phyloP scores from a whole-genome alignment of 768 basidiomycete genomes.

The Boletus rubropictus region DNA sequence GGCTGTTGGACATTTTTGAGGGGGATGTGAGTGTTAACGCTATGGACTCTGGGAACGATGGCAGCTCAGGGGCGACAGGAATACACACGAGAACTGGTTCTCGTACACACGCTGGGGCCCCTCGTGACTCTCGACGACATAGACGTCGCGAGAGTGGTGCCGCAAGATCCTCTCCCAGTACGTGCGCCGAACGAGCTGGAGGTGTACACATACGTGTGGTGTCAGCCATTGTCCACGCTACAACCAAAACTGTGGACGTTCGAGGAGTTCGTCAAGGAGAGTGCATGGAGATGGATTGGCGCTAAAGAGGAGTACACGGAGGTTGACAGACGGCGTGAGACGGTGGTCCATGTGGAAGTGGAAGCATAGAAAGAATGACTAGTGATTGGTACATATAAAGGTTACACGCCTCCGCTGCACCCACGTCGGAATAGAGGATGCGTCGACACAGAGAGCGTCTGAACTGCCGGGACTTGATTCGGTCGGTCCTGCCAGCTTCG shows the following conservation, averaged over 20 bases:
- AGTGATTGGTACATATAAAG: not conserved
- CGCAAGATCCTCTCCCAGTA: conserved; percentile 39
- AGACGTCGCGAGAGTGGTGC: conserved; percentile 29
- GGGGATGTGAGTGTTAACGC: conserved; percentile 50
- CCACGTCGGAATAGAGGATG: no score
- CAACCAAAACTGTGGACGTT: conserved; percentile 71
- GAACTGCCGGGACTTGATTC: not conserved
- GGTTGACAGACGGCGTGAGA: conserved; percentile 46
- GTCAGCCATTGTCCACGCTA: conserved; percentile 37
- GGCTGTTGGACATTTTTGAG: conserved; percentile 76
- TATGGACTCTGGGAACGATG: not conserved
- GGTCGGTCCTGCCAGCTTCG: conserved; percentile 27
- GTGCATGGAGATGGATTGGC: conserved; percentile 75
- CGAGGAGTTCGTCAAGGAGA: conserved; percentile 70
- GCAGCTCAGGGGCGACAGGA: conserved; percentile 44
- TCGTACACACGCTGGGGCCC: conserved; percentile 50
- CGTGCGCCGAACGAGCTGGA: conserved; percentile 35
- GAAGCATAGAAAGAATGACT: not conserved
- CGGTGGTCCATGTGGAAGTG: conserved; percentile 25
- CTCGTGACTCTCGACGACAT: conserved; percentile 30
- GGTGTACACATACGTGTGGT: conserved; percentile 76
- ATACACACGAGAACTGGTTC: conserved; percentile 54
- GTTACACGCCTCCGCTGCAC: no score
- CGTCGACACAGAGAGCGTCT: not conserved
- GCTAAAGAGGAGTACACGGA: conserved; percentile 42